phyloP scores from a whole-genome alignment of 495 filamentous ascomycete species.

The Amorphotheca resinae region DNA sequence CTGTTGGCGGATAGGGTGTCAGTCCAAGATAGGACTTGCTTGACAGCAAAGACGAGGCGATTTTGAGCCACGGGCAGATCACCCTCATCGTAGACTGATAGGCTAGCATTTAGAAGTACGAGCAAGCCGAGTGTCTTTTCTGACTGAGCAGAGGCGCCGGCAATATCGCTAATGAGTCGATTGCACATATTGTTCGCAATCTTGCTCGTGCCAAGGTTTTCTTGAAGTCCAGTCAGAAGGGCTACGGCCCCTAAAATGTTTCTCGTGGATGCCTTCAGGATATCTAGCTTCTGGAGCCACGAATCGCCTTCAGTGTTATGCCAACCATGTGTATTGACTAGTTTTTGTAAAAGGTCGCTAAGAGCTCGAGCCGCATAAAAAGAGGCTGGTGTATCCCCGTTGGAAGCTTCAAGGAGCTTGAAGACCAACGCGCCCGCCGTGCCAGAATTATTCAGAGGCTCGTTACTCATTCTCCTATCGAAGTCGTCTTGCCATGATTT shows the following conservation, averaged over 20 bases:
- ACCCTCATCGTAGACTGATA: slow-evolving; percentile 30
- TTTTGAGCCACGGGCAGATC: slow-evolving; percentile 56
- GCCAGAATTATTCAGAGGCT: not conserved
- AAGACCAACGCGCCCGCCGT: slow-evolving; percentile 34
- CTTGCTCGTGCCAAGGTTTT: slow-evolving; percentile 31
- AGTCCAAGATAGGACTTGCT: slow-evolving; percentile 59
- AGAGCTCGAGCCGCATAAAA: slow-evolving; percentile 41
- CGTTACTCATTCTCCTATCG: not conserved
- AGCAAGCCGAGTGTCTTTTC: slow-evolving; percentile 29
- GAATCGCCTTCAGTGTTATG: slow-evolving; percentile 26
- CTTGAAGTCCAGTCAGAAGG: slow-evolving; percentile 40
- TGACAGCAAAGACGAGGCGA: slow-evolving; percentile 68
- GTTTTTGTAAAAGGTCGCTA: slow-evolving; percentile 26
- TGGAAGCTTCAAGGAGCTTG: slow-evolving; percentile 28
- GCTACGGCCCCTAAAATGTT: slow-evolving; percentile 38
- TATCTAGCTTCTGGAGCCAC: slow-evolving; percentile 26
- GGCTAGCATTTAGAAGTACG: slow-evolving; percentile 32
- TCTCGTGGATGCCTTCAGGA: slow-evolving; percentile 28
- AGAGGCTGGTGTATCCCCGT: not conserved
- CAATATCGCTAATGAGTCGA: slow-evolving; percentile 40
- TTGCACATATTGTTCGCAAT: slow-evolving; percentile 36
- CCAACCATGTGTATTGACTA: slow-evolving; percentile 28
- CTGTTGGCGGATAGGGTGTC: slow-evolving; percentile 28
- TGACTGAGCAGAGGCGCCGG: slow-evolving; percentile 25
- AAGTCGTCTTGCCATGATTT: not conserved